Percentiles rank a stretch among this genome's conserved stretches.
Conservation (phyloP, 192 early-diverging fungal genomes). For the Entomortierella beljakovae region DNA sequence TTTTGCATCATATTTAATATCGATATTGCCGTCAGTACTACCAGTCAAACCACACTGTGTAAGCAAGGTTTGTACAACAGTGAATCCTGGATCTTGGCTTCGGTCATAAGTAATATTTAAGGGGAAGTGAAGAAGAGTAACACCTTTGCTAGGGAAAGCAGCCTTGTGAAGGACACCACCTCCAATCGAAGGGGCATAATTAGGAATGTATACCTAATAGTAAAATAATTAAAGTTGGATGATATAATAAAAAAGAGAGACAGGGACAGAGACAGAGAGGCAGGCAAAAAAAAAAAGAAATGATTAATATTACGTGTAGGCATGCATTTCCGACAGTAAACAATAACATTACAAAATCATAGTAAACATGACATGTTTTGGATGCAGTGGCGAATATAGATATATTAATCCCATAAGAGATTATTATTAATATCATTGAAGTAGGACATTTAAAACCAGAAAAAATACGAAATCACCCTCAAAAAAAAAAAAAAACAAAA, state of each 20-base stretch:
- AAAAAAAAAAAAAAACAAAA: not conserved
- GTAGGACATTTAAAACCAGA: too few relatives aligned
- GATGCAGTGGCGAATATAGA: too few relatives aligned
- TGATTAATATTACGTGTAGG: too few relatives aligned
- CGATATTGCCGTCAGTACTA: not conserved
- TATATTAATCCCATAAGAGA: too few relatives aligned
- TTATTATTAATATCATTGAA: too few relatives aligned
- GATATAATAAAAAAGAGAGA: too few relatives aligned
- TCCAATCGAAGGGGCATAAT: conserved; percentile 29
- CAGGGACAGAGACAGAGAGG: too few relatives aligned
- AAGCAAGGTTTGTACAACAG: conserved; percentile 17
- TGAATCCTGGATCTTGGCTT: conserved; percentile 31
- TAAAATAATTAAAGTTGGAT: not conserved
- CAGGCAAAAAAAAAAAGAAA: not conserved
- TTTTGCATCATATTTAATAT: conserved; percentile 35
- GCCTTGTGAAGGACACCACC: conserved; percentile 20
- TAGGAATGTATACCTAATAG: conserved; percentile 32
- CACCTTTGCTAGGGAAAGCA: conserved; percentile 26
- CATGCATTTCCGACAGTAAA: too few relatives aligned
- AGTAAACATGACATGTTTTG: too few relatives aligned
- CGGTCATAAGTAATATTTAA: conserved; percentile 16
- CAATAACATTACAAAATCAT: too few relatives aligned
- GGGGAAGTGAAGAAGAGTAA: conserved; percentile 18
- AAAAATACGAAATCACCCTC: too few relatives aligned
- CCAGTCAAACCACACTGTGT: conserved; percentile 34